phyloP scores from a whole-genome alignment of 2,329 filamentous ascomycete genomes.

The Alternaria alternata region DNA sequence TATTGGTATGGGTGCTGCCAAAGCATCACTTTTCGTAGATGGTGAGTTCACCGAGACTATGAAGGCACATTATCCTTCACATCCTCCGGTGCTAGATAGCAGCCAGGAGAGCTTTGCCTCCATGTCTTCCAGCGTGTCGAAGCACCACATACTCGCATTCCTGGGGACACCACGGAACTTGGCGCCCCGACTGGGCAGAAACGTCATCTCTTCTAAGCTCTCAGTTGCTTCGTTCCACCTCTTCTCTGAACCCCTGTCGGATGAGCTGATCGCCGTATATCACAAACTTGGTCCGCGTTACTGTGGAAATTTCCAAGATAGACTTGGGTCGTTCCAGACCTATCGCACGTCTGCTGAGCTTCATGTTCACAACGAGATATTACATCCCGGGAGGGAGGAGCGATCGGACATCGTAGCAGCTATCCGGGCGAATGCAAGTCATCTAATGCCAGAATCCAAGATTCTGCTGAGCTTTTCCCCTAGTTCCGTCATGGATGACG shows the following conservation, averaged over 20 bases:
- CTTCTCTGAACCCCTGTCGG: slow-evolving; percentile 85
- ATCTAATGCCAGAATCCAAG: slow-evolving; percentile 80
- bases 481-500: slow-evolving; percentile 79
- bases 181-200: slow-evolving; percentile 76
- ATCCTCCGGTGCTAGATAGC: slow-evolving; percentile 70
- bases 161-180: slow-evolving; percentile 91
- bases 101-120: slow-evolving; percentile 75
- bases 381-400: slow-evolving; percentile 89
- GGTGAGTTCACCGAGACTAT: slow-evolving; percentile 94
- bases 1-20: slow-evolving; percentile 73
- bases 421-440: slow-evolving; percentile 84
- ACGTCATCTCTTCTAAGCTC: slow-evolving; percentile 80
- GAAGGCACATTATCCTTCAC: slow-evolving; percentile 85
- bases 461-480: slow-evolving; percentile 86
- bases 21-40: slow-evolving; percentile 88
- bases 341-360: slow-evolving; percentile 92
- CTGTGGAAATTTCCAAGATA: slow-evolving; percentile 95
- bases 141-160: slow-evolving; percentile 85
- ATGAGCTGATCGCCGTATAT: slow-evolving; percentile 91
- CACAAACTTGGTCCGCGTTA: slow-evolving; percentile 90
- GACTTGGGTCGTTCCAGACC: slow-evolving; percentile 93
- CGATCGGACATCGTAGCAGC: slow-evolving; percentile 90
- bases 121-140: slow-evolving; percentile 65
- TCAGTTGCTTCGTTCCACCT: slow-evolving; percentile 90
- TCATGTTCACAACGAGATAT: slow-evolving; percentile 87